Conservation (phyloP, 2,329 filamentous ascomycete species). For the Claviceps monticola region DNA sequence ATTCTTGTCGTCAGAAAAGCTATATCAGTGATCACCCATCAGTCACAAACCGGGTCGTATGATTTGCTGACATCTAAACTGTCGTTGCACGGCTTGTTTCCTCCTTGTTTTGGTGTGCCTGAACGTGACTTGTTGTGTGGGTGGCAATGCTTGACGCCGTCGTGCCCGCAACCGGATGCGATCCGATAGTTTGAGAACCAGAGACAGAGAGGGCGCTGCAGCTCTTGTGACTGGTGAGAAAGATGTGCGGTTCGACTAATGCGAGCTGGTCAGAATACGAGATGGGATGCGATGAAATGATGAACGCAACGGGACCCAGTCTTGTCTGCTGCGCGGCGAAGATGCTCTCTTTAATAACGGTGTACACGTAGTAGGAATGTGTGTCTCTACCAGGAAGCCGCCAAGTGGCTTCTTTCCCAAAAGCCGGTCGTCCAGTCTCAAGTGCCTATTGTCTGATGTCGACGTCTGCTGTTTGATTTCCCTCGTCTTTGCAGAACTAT, state of each 20-base stretch:
- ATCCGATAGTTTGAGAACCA: background rate
- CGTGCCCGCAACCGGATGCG: background rate
- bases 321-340: background rate
- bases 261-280: slow-evolving; percentile 4
- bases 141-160: slow-evolving; percentile 1
- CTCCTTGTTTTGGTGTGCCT: background rate
- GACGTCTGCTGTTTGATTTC: background rate
- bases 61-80: background rate
- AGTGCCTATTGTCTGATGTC: background rate
- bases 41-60: background rate
- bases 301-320: background rate
- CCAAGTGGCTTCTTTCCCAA: background rate
- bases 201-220: background rate
- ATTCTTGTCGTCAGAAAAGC: background rate
- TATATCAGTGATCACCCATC: background rate
- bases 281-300: slow-evolving; percentile 1
- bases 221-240: background rate
- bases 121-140: slow-evolving; percentile 1
- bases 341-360: background rate
- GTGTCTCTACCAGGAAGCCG: background rate
- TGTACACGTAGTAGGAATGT: background rate
- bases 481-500: background rate
- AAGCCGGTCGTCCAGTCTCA: background rate
- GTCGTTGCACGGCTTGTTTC: background rate
- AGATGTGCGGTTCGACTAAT: background rate